Evolutionary conservation across 306 rosid genomes (phyloP), one percentile per base, ranked within the genome.

Genomic region (Lupinus albus): DNA sequence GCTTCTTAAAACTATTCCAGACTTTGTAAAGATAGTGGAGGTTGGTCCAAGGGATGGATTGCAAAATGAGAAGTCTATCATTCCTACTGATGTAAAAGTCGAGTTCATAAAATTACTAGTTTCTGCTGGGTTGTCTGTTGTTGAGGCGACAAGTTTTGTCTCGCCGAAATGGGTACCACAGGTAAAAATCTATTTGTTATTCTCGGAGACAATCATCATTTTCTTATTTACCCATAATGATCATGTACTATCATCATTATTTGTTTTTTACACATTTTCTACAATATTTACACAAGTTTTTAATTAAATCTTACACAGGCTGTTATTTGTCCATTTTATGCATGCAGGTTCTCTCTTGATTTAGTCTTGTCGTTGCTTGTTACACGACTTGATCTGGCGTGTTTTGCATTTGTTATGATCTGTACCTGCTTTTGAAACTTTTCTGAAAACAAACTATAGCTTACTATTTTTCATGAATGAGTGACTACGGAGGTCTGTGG

Each of bases 161-260:
- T 89, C 98, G 14, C 96, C 96, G 64, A 92, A 89, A 89, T 89
- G 98, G 95, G 92, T 92, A 51, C 96, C 95, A 0, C 98, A 92
- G 96, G 96, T 92, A 77, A 74, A 58, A 62, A 18, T 12, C 11
- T 42, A 57, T 38, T 58, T 35, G 5, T 45, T 52, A 10, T 70
- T 44, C 52, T 13, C 21, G 11, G 65, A 69, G 50, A 70, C 50
- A 59, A 45, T 18, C 55, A 32, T 57, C 32, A 20, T 70, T 57
- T 64, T 51, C 49, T 11, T 15, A 46, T 59, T 61, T 67, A 8
- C 39, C 11, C 53, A 47, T 67, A 21, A 53, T 57, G 38, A 28
- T 28, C 52, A 48, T 50, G 33, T 49, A 38, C 46, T 18, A 53
- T 69, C 4, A 7, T 63, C 4, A 28, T 64, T 44, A 3, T 66